phyloP scores from a whole-genome alignment of 1,284 basidiomycete genomes.

The Athelia psychrophila region DNA sequence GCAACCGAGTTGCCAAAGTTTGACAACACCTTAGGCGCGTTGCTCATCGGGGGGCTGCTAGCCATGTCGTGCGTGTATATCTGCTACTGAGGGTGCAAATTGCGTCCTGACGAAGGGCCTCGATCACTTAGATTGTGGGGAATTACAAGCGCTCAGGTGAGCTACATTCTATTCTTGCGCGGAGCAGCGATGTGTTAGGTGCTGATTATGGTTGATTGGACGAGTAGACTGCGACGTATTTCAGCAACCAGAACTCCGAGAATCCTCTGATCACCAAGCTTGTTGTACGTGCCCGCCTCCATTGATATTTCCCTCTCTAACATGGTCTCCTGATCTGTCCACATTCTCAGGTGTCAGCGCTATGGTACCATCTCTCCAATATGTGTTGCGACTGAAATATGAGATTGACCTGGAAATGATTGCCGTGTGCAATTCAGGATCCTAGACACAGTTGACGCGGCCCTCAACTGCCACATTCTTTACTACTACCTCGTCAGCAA shows the following conservation, averaged over 20 bases:
- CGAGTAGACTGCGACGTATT: constrained; percentile 52
- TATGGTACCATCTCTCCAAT: too few species aligned
- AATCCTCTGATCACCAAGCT: constrained; percentile 37
- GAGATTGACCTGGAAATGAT: too few species aligned
- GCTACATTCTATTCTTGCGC: too few species aligned
- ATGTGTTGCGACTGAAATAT: too few species aligned
- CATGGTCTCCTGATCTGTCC: too few species aligned
- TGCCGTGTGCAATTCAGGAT: too few species aligned
- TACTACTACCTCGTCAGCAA: constrained; percentile 53
- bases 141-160: constrained; percentile 38
- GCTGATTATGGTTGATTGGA: background rate
- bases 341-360: constrained; percentile 11
- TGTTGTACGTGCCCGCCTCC: constrained; percentile 28
- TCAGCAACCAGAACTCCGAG: constrained; percentile 32
- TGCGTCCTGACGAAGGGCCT: background rate
- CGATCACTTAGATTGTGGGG: constrained; percentile 52
- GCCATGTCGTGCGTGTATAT: constrained; percentile 39
- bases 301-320: background rate
- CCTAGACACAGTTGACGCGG: constrained; percentile 50
- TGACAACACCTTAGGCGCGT: constrained; percentile 46
- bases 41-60: constrained; percentile 43
- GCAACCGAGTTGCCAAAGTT: constrained; percentile 14
- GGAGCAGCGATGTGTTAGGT: background rate
- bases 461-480: constrained; percentile 45
- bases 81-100: background rate